A percentile compares a stretch with the other conserved stretches of the same genome.
These are phyloP conservation scores for Hevea brasiliensis DNA, from an alignment of 345 rosid species.

Conservation along the genomic window DNA sequence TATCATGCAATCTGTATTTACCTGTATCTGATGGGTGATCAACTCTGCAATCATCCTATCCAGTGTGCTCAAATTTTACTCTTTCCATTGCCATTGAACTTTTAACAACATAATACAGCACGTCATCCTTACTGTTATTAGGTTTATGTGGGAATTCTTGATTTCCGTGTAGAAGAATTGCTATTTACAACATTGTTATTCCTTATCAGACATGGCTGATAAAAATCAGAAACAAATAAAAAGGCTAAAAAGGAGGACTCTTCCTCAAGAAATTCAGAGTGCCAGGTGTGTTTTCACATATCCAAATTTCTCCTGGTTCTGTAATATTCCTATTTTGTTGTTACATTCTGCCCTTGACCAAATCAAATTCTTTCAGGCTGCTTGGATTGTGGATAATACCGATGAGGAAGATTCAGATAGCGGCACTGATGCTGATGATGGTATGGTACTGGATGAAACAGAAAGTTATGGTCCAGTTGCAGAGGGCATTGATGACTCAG, in stretches of 20 bases:
- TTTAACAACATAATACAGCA: not conserved
- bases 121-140: not conserved
- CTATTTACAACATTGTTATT: constrained; percentile 14
- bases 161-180: constrained; percentile 1
- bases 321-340: not conserved
- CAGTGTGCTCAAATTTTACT: not conserved
- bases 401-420: constrained; percentile 63
- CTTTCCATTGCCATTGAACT: not conserved
- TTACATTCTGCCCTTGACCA: not conserved
- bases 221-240: constrained; percentile 53
- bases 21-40: not conserved
- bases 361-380: constrained; percentile 58
- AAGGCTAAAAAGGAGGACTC: constrained; percentile 53
- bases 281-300: constrained; percentile 58
- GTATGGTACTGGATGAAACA: constrained; percentile 76
- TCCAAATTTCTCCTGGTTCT: not conserved
- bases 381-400: constrained; percentile 82
- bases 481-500: constrained; percentile 37
- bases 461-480: constrained; percentile 42
- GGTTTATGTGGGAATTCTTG: not conserved
- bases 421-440: constrained; percentile 50
- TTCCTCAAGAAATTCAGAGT: constrained; percentile 94
- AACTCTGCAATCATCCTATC: not conserved
- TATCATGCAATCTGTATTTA: no score
- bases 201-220: constrained; percentile 78